A percentile compares a stretch with the other conserved stretches of the same genome.
Evolutionary conservation across 2,329 filamentous ascomycete genomes (phyloP).

Genomic region (Remersonia thermophila): DNA sequence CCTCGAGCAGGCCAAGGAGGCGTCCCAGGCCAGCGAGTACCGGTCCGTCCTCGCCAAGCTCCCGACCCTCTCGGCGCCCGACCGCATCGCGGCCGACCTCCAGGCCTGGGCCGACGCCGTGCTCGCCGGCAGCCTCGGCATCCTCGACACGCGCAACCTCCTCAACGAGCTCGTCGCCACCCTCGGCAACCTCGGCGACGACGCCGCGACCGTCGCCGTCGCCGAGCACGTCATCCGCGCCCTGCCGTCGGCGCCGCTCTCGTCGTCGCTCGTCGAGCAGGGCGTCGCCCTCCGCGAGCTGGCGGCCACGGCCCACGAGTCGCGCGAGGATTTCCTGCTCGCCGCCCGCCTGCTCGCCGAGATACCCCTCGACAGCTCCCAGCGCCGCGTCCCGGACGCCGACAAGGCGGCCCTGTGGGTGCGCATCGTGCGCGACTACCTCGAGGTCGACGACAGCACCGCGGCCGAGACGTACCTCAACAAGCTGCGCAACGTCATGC

Average conservation of each 20-base stretch:
- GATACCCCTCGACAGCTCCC: constrained; percentile 80
- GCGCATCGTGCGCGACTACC: constrained; percentile 83
- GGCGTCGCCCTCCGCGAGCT: constrained; percentile 66
- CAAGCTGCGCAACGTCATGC: constrained; percentile 86
- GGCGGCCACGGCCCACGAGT: constrained; percentile 72
- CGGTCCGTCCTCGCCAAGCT: constrained; percentile 16
- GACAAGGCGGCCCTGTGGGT: constrained; percentile 83
- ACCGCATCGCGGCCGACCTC: constrained; percentile 14
- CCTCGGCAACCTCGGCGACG: constrained; percentile 47
- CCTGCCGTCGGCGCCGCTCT: constrained; percentile 41
- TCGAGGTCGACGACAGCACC: constrained; percentile 86
- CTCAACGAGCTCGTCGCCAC: constrained; percentile 24
- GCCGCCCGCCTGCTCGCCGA: constrained; percentile 69
- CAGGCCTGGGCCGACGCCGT: constrained; percentile 16
- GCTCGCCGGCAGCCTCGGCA: constrained; percentile 15
- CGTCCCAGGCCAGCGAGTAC: constrained; percentile 11
- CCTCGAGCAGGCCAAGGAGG: constrained; percentile 10
- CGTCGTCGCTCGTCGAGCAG: constrained; percentile 71
- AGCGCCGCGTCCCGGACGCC: constrained; percentile 69
- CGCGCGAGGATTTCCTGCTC: constrained; percentile 63
- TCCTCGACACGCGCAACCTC: constrained; percentile 20
- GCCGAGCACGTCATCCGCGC: constrained; percentile 60
- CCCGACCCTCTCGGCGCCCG: constrained; percentile 13
- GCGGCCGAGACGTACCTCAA: constrained; percentile 80
- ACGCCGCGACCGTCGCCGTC: constrained; percentile 61